Percentiles rank a stretch among this genome's conserved stretches.
phyloP scores from a whole-genome alignment of 257 asterid genomes.

The Gentiana macrophylla region DNA sequence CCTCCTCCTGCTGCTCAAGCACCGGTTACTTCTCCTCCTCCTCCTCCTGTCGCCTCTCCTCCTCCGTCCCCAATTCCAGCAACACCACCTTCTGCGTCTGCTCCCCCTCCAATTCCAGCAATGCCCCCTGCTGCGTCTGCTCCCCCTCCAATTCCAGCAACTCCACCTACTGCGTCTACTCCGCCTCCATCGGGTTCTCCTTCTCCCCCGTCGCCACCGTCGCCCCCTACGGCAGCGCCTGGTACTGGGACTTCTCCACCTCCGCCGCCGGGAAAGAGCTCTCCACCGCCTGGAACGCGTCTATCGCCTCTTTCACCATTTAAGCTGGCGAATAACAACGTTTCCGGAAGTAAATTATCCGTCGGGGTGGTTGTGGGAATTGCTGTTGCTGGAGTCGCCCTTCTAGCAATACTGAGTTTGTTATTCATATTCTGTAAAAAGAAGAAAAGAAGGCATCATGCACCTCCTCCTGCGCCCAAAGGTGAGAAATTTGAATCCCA shows the following conservation, averaged over 20 bases:
- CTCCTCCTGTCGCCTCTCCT: conserved; percentile 12
- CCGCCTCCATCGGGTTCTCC: conserved; percentile 19
- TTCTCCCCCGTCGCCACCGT: conserved; percentile 19
- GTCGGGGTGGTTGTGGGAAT: conserved; percentile 50
- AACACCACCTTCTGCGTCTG: conserved; percentile 19
- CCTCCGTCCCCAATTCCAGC: conserved; percentile 11
- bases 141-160: conserved; percentile 18
- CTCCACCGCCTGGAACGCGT: conserved; percentile 22
- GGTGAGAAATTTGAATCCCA: conserved; percentile 22
- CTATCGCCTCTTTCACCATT: conserved; percentile 16
- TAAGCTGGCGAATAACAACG: neutral
- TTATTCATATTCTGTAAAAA: conserved; percentile 45
- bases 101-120: conserved; percentile 16
- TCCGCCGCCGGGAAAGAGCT: conserved; percentile 1
- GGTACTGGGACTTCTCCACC: conserved; percentile 13
- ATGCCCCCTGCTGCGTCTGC: conserved; percentile 24
- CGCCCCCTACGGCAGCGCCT: conserved; percentile 20
- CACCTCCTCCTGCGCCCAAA: conserved; percentile 46
- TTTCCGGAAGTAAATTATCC: conserved; percentile 16
- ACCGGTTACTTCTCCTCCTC: conserved; percentile 22
- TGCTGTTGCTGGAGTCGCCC: conserved; percentile 49
- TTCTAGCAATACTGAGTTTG: conserved; percentile 40
- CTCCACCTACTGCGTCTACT: conserved; percentile 23
- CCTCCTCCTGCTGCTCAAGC: conserved; percentile 26
- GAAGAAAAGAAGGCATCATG: conserved; percentile 49